Evolutionary conservation across 2,329 filamentous ascomycete genomes (phyloP), one percentile per base, ranked within the genome.

Genomic region (Curvularia hawaiiensis): DNA sequence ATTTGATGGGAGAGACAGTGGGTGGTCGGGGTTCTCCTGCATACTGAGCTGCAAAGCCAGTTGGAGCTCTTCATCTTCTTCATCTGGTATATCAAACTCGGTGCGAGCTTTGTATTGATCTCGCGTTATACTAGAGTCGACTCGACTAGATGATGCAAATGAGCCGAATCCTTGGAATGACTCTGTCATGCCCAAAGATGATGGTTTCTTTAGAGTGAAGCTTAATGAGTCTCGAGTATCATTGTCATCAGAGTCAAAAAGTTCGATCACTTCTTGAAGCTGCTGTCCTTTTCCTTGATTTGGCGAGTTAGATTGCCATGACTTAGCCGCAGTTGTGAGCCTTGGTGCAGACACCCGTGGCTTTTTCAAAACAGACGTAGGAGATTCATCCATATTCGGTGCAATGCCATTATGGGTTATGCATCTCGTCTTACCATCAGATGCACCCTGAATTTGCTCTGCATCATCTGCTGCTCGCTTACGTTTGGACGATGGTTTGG

Each of bases 21-120:
- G 5, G 31, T 11, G 16, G 18, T 18, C 14, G 11, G 26, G 18
- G 24, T 46, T 39, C 12, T 56, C 54, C 38, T 52, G 56, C 52
- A 63, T 45, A 40, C 64, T 64, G 8, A 64, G 45, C 28, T 51
- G 56, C 33, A 63, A 54, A 41, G 60, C 62, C 30, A 58, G 33
- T 20, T 47, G 54, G 11, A 62, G 24, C 12, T 56, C 55, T 49
- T 47, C 52, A 38, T 51, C 43, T 18, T 53, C 51, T n/a, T 48
- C 28, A n/a, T 45, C 50, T 16, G 28, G 2, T n/a, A 33, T 20
- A n/a, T 59, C 38, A 2, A 48, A 28, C 9, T 35, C 26, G n/a
- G 11, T 26, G 16, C 12, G 24, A 33, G 20, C 35, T 39, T 18
- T 48, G 20, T 10, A 6, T 16, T 14, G 28, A 18, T 55, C 20